These are phyloP conservation scores for Anaeramoeba ignava DNA, from an alignment of 78 protist species.

Conservation along the genomic window DNA sequence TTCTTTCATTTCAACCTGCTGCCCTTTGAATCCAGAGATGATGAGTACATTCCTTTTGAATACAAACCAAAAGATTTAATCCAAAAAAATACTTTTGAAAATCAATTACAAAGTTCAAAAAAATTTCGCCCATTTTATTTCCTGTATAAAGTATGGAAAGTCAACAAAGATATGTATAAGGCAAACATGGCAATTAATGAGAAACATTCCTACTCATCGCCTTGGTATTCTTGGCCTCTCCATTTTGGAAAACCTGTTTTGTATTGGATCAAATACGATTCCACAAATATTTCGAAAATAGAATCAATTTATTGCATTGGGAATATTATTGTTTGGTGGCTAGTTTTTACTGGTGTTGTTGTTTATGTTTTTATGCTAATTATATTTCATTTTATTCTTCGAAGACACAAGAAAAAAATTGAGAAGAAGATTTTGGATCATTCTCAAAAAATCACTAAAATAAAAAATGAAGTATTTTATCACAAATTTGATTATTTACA, in stretches of 20 bases:
- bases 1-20: constrained; percentile 25
- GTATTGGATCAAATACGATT: neutral
- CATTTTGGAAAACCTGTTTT: neutral
- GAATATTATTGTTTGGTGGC: neutral
- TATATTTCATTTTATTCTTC: neutral
- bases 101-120: too few relatives aligned
- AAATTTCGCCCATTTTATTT: neutral
- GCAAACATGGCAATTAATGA: neutral
- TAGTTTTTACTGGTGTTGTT: neutral
- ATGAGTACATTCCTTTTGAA: constrained; percentile 17
- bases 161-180: neutral
- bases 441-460: neutral
- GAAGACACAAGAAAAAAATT: neutral
- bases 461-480: neutral
- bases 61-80: neutral
- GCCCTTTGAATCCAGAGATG: constrained; percentile 18
- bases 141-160: neutral
- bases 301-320: neutral
- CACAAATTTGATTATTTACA: neutral
- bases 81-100: neutral
- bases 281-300: too few relatives aligned
- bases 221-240: neutral
- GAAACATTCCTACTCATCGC: neutral
- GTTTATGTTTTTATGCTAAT: neutral
- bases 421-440: too few relatives aligned